Percentiles rank a stretch among this genome's conserved stretches.
Conservation (phyloP, 2,329 filamentous ascomycete genomes). For the Neospermospora avenae region DNA sequence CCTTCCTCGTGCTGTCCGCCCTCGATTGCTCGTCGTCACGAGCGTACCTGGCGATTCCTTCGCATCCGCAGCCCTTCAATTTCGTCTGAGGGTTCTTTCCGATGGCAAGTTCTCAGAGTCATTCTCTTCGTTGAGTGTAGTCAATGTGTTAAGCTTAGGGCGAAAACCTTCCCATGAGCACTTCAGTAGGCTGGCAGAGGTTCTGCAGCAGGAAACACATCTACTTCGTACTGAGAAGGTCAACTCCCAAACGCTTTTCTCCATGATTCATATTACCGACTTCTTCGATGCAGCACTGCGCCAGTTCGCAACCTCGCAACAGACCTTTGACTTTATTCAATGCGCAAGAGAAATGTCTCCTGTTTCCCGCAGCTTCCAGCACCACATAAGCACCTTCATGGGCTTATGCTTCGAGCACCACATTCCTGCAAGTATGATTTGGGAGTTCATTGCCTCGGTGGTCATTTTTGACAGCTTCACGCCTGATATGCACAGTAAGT, state of each 20-base stretch:
- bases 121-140: not conserved
- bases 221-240: slow-evolving; percentile 10
- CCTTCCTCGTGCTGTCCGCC: slow-evolving; percentile 9
- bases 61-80: not conserved
- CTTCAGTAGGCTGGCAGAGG: slow-evolving; percentile 8
- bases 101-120: not conserved
- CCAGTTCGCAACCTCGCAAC: slow-evolving; percentile 9
- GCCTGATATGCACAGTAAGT: slow-evolving; percentile 27
- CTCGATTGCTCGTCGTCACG: not conserved
- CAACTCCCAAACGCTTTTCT: slow-evolving; percentile 20
- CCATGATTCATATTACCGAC: slow-evolving; percentile 14
- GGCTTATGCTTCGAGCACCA: slow-evolving; percentile 12
- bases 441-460: slow-evolving; percentile 21
- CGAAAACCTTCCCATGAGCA: too few relatives aligned
- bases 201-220: slow-evolving; percentile 16
- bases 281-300: slow-evolving; percentile 21
- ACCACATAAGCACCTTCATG: slow-evolving; percentile 17
- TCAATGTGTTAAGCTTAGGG: not conserved
- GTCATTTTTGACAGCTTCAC: slow-evolving; percentile 27
- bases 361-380: slow-evolving; percentile 13
- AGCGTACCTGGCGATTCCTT: not conserved
- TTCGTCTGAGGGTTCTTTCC: not conserved
- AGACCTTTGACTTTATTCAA: slow-evolving; percentile 23
- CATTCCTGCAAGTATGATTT: slow-evolving; percentile 15
- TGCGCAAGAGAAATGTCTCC: slow-evolving; percentile 11